Conservation (phyloP, 2,329 filamentous ascomycete species). For the Trichoderma sp. region DNA sequence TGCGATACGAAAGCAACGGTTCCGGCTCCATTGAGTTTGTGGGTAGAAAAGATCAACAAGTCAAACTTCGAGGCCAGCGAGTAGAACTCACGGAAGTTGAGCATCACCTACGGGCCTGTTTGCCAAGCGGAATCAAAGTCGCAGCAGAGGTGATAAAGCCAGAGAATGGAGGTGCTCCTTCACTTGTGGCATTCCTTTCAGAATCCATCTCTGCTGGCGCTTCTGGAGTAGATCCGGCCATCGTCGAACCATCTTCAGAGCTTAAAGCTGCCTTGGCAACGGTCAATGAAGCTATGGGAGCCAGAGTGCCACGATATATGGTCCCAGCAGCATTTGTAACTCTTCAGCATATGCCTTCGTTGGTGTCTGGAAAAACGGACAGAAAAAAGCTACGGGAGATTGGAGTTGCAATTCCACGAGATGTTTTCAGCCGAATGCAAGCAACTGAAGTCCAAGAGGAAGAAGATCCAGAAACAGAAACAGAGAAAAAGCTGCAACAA, state of each 20-base stretch:
- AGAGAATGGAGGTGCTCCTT: constrained; percentile 40
- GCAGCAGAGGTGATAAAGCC: constrained; percentile 50
- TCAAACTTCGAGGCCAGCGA: constrained; percentile 65
- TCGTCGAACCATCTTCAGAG: constrained; percentile 35
- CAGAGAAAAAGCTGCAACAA: constrained; percentile 38
- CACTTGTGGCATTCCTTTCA: constrained; percentile 46
- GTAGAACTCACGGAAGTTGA: constrained; percentile 60
- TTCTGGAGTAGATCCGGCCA: constrained; percentile 23
- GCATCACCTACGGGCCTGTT: constrained; percentile 45
- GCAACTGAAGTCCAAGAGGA: constrained; percentile 23
- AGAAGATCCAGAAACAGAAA: constrained; percentile 38
- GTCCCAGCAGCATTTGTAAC: constrained; percentile 48
- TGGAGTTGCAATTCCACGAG: constrained; percentile 41
- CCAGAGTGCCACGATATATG: constrained; percentile 46
- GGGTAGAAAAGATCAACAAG: constrained; percentile 65
- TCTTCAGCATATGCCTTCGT: constrained; percentile 44
- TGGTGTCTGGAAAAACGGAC: constrained; percentile 51
- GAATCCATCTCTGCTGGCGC: constrained; percentile 24
- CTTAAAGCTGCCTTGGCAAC: constrained; percentile 31
- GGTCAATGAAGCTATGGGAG: constrained; percentile 34
- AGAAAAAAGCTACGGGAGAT: constrained; percentile 48
- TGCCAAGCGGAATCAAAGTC: constrained; percentile 44
- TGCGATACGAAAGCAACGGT: constrained; percentile 51
- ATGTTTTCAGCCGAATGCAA: constrained; percentile 38
- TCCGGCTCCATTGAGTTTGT: constrained; percentile 56